Evolutionary conservation across 108 stramenopile genomes (phyloP).

Genomic region (Mayamaea pseudoterrestris): DNA sequence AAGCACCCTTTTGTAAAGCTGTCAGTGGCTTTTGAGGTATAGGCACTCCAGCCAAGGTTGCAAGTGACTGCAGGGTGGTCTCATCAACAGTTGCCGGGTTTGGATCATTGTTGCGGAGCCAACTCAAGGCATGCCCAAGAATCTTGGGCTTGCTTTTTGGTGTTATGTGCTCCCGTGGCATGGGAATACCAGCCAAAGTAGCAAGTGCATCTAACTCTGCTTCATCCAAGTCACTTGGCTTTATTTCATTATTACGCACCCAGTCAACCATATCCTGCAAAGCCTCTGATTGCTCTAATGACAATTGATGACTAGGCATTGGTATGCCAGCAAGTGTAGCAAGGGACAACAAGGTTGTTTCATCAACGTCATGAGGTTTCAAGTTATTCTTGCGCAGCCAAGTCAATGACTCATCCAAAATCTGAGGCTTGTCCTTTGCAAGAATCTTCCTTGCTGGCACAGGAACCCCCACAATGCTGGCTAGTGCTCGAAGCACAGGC

Average conservation of each 20-base stretch:
- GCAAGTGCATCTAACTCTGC: slow-evolving; percentile 5
- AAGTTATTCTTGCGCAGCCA: slow-evolving; percentile 14
- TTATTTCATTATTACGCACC: slow-evolving; percentile 10
- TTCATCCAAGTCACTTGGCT: slow-evolving; percentile 3
- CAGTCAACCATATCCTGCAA: slow-evolving; percentile 15
- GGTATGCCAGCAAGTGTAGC: not conserved
- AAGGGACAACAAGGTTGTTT: not conserved
- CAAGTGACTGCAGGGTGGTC: slow-evolving; percentile 2
- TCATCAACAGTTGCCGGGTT: not conserved
- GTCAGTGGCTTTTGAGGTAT: not conserved
- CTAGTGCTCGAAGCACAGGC: not conserved
- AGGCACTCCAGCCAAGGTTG: slow-evolving; percentile 2
- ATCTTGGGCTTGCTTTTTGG: not conserved
- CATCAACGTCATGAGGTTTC: slow-evolving; percentile 7
- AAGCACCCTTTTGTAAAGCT: slow-evolving; percentile 1
- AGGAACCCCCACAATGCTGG: slow-evolving; percentile 9
- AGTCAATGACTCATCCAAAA: slow-evolving; percentile 15
- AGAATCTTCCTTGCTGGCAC: slow-evolving; percentile 4
- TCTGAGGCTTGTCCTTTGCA: slow-evolving; percentile 6
- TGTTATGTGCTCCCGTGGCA: not conserved
- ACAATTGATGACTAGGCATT: not conserved
- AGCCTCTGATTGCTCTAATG: slow-evolving; percentile 2
- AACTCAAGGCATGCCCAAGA: slow-evolving; percentile 13
- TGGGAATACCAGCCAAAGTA: slow-evolving; percentile 6
- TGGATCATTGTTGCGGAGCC: slow-evolving; percentile 15